Base-by-base conservation (phyloP, 805 yeast genomes). In the Wickerhamiella parazyma region DNA sequence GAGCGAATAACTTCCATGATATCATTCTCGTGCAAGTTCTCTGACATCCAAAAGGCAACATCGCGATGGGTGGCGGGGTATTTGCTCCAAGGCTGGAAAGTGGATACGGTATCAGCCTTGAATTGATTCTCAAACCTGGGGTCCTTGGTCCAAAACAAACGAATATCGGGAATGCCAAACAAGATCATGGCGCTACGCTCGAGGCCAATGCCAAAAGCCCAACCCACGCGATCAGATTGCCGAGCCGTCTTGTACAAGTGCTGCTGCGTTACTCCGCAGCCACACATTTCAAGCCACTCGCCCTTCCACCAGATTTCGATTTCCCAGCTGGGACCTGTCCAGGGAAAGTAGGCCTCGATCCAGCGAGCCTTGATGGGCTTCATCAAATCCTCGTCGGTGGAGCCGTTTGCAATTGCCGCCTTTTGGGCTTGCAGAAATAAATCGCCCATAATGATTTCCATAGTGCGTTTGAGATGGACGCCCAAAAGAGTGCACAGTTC, bases 281-380 rank as follows among this genome's bases (percentile, higher is more conserved):
- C 98, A 56, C 95, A 84, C 59, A 94, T 78, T 64, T 91, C 98
- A 28, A 91, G 69, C 98, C 98, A 91, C 52, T 87, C 94, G 42
- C 91, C 94, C 58, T 86, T 83, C 96, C 97, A 91, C 87, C 93
- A 86, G 4, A 91, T 95, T 63, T 91, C 98, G 52, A 93, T 85
- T 57, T 91, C 96, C 93, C 94, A 91, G 35, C 94, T 82, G 3
- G 98, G 98, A 1, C 94, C 76, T 2, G 98, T 91, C 96, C 97
- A 91, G 3, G 98, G 98, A 66, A 91, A 91, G 55, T 78, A 84
- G 0, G 91, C 94, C 55, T 84, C 93, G 26, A 86, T 80, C 98
- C 98, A 91, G 52, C 97, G 71, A 16, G 87, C 82, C 56, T 74
- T 78, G 48, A 91, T 68, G 6, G 94, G 94, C 52, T 78, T 80